Base-by-base conservation (phyloP, 139 green algal species). In the Haematococcus lacustris region DNA sequence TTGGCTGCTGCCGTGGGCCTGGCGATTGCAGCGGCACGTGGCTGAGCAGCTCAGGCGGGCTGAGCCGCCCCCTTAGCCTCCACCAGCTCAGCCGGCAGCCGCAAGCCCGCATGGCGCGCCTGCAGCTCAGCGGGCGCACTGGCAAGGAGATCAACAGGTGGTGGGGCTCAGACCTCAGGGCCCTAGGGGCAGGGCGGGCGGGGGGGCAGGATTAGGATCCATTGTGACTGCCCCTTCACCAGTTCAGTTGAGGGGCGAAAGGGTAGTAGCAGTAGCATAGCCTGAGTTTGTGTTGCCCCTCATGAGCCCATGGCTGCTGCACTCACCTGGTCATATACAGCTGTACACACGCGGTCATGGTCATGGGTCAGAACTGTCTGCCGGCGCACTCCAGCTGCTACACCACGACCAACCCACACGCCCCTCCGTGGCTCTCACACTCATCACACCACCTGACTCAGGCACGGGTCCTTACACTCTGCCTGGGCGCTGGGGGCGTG, bases 71-170 rank as follows among this genome's bases (percentile, higher is more conserved):
- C n/a, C n/a, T n/a, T n/a, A n/a, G n/a, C n/a, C n/a, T n/a, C n/a
- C n/a, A n/a, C n/a, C n/a, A n/a, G n/a, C n/a, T n/a, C n/a, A n/a
- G n/a, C n/a, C n/a, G 51, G 35, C 26, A 35, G 30, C 33, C 9
- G 63, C 35, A 38, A 35, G 26, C 33, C 13, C 34, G 35, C 3
- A 13, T 3, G 21, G 26, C 35, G 34, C 28, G 67, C 30, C 30
- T 72, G 43, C 32, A 25, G 40, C 67, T 72, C 2, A 63, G 23
- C 5, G 67, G 67, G 4, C n/a, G 67, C 3, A 72, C 67, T 32
- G 67, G 67, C 30, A 23, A 72, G 9, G 67, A 72, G 43, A 39
- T 72, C n/a, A 72, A 72, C 67, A 43, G 64, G 64, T 70, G 64
- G 5, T 37, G 25, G 32, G 30, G 61, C 17, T 65, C 26, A 37